A percentile compares a stretch with the other conserved stretches of the same genome.
Conservation (phyloP, 1,284 basidiomycete genomes). For the Microbotryum silenes-acaulis region DNA sequence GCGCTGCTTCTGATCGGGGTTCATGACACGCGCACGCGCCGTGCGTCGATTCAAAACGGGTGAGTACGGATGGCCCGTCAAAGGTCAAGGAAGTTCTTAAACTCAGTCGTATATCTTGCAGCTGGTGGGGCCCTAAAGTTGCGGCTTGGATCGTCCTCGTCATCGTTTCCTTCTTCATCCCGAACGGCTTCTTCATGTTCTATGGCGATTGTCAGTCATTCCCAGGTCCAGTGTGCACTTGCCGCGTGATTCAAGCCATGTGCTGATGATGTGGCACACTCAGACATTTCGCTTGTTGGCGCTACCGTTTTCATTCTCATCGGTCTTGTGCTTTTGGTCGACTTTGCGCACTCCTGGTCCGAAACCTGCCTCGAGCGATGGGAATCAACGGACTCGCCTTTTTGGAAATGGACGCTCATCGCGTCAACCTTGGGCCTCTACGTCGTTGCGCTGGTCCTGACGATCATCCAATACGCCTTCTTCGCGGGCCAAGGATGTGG, state of each 20-base stretch:
- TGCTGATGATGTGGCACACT: not conserved
- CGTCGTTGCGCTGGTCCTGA: slow-evolving; percentile 69
- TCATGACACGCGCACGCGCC: slow-evolving; percentile 77
- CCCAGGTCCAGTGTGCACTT: not conserved
- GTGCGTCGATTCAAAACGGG: slow-evolving; percentile 95
- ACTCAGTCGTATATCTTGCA: slow-evolving; percentile 37
- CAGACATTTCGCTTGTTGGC: slow-evolving; percentile 59
- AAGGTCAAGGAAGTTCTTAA: slow-evolving; percentile 5
- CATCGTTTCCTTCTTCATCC: slow-evolving; percentile 78
- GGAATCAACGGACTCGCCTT: slow-evolving; percentile 59
- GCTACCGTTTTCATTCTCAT: slow-evolving; percentile 88
- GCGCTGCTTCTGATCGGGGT: slow-evolving; percentile 75
- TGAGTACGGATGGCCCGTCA: slow-evolving; percentile 41
- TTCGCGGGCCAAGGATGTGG: slow-evolving; percentile 81
- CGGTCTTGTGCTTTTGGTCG: slow-evolving; percentile 92
- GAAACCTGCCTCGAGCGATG: slow-evolving; percentile 94
- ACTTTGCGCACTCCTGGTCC: slow-evolving; percentile 98
- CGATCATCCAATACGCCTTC: slow-evolving; percentile 81
- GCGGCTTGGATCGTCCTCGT: slow-evolving; percentile 74
- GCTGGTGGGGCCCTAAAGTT: slow-evolving; percentile 98
- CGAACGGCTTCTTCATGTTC: slow-evolving; percentile 89
- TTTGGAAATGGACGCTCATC: slow-evolving; percentile 96
- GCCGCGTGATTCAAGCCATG: not conserved
- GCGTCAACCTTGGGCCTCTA: slow-evolving; percentile 89
- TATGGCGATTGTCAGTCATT: slow-evolving; percentile 79